These are phyloP conservation scores for Ochromonas danica DNA, from an alignment of 108 stramenopile genomes.

Conservation along the genomic window DNA sequence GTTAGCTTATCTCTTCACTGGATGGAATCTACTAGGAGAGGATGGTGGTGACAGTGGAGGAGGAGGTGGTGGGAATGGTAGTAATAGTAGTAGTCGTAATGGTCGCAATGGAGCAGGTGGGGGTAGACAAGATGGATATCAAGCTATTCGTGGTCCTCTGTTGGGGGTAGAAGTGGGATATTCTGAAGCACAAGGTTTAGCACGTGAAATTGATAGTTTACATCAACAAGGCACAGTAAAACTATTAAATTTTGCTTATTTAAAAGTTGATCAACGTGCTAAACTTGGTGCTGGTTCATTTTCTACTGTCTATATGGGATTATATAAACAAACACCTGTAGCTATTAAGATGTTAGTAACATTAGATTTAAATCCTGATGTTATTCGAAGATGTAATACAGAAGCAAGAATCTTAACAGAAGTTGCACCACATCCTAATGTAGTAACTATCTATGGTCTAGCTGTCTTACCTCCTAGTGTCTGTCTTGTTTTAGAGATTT, in stretches of 20 bases:
- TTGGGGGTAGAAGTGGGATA: conserved; percentile 33
- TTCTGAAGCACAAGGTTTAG: conserved; percentile 23
- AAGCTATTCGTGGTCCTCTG: not conserved
- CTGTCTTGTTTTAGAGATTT: conserved; percentile 33
- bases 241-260: conserved; percentile 28
- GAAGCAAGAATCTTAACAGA: conserved; percentile 23
- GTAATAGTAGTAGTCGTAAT: no score
- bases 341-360: conserved; percentile 32
- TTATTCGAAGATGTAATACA: not conserved
- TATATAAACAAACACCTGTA: not conserved
- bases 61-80: no score
- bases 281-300: conserved; percentile 11
- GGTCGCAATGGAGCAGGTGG: no score
- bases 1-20: no score
- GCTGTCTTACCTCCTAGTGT: conserved; percentile 25
- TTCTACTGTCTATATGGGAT: conserved; percentile 8
- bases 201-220: not conserved
- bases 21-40: no score
- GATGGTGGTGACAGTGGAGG: no score
- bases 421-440: conserved; percentile 18
- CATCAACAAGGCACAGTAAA: not conserved
- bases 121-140: no score
- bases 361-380: conserved; percentile 26
- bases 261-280: not conserved
- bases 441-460: conserved; percentile 20